Evolutionary conservation across 192 early-diverging fungal genomes (phyloP), one percentile per base, ranked within the genome.

Genomic region (Coemansia brasiliensis): DNA sequence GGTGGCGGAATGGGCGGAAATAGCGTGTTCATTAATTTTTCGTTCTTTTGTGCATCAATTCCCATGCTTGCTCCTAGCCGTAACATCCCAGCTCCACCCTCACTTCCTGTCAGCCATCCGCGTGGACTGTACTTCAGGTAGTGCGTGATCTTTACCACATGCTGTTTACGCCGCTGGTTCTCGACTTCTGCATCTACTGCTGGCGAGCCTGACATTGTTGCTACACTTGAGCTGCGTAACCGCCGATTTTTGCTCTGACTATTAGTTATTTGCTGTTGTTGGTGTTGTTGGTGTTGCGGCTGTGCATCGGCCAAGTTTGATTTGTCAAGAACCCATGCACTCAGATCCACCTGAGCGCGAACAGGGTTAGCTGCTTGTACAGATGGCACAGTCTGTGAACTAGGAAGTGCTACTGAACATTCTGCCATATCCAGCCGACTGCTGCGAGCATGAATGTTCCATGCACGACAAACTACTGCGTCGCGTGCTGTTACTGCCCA

Each of bases 371-470:
- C 8, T 4, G 59, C 15, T n/a, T 15, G 13, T 3, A 12, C 24
- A 9, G 8, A 4, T 10, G 48, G 22, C 38, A 72, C 41, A 2
- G 13, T 12, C 6, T 48, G 52, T 4, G 40, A 18, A 18, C 17
- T 42, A 18, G 40, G 40, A 5, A 37, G 25, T 15, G 9, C 9
- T 5, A 38, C 41, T 0, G 75, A 69, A 51, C 66, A 55, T 42
- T 79, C 76, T 11, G 76, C 69, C 7, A 79, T 43, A 24, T 79
- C 76, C 26, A 72, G 37, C 39, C 70, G 70, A 20, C 57, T 51
- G 21, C 66, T 51, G n/a, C 66, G 69, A n/a, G 55, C 40, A 32
- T 54, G 48, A 16, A 56, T 60, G 3, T 41, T 41, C 76, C 76
- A 79, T 3, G 52, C 49, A 2, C 70, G 61, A 18, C 61, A 62